phyloP scores from a whole-genome alignment of 192 early-diverging fungal genomes.

The Linnemannia elongata region DNA sequence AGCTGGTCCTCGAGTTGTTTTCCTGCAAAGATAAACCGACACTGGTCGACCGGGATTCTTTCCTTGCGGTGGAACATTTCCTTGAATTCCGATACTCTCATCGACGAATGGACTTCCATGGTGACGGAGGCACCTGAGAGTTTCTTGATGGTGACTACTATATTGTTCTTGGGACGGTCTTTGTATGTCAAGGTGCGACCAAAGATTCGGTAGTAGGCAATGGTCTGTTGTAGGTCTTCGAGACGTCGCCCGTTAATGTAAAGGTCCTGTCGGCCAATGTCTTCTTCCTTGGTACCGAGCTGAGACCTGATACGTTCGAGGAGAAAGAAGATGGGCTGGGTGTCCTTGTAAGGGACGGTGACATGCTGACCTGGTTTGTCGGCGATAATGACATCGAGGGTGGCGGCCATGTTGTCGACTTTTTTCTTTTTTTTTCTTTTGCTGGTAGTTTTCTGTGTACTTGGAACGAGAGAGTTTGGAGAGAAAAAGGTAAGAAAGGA shows the following conservation, averaged over 20 bases:
- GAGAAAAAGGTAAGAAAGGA: too few species aligned
- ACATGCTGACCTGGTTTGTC: neutral
- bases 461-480: too few species aligned
- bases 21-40: neutral
- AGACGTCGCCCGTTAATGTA: neutral
- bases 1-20: neutral
- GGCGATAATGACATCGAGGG: neutral
- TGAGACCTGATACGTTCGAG: neutral
- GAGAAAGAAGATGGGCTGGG: neutral
- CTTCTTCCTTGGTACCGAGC: neutral
- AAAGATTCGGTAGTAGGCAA: neutral
- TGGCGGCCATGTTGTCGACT: neutral
- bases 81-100: too few species aligned
- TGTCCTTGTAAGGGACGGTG: conserved; percentile 3
- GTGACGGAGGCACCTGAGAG: neutral
- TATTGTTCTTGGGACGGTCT: neutral
- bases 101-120: too few species aligned
- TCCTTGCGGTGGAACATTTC: neutral
- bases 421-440: too few species aligned
- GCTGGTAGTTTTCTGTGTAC: too few species aligned
- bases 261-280: neutral
- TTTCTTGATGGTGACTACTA: neutral
- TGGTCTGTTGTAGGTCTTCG: neutral
- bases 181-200: neutral
- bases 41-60: neutral